phyloP scores from a whole-genome alignment of 768 basidiomycete species.

The Amanita thiersii region DNA sequence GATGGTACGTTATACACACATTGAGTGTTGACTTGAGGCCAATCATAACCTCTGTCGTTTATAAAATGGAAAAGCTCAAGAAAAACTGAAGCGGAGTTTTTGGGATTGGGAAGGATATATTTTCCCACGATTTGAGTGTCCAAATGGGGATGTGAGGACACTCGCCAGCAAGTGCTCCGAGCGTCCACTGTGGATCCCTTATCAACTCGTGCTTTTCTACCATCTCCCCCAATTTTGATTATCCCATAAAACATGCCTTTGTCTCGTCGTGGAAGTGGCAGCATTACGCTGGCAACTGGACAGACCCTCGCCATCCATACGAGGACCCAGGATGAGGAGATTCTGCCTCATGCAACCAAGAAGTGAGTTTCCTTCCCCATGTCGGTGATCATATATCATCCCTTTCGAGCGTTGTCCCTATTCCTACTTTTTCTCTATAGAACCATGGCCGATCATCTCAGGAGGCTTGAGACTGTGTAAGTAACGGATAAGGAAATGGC shows the following conservation, averaged over 20 bases:
- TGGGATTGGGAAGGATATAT: slow-evolving; percentile 2
- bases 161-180: slow-evolving; percentile 14
- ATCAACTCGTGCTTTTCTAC: slow-evolving; percentile 3
- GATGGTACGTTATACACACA: slow-evolving; percentile 31
- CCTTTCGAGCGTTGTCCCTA: slow-evolving; percentile 9
- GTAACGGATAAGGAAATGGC: slow-evolving; percentile 21
- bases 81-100: slow-evolving; percentile 8
- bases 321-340: slow-evolving; percentile 79
- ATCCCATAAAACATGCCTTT: slow-evolving; percentile 38
- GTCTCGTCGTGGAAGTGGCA: slow-evolving; percentile 75
- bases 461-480: slow-evolving; percentile 83
- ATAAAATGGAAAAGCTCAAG: slow-evolving; percentile 5
- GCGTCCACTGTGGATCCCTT: slow-evolving; percentile 9
- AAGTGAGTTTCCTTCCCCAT: slow-evolving; percentile 52
- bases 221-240: slow-evolving; percentile 5
- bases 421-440: slow-evolving; percentile 36
- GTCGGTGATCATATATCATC: slow-evolving; percentile 12
- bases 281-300: slow-evolving; percentile 62
- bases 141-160: slow-evolving; percentile 9
- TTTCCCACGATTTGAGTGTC: slow-evolving; percentile 9
- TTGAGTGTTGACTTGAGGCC: slow-evolving; percentile 91
- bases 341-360: slow-evolving; percentile 91
- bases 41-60: slow-evolving; percentile 53
- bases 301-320: slow-evolving; percentile 83
- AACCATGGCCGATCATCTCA: slow-evolving; percentile 90